Evolutionary conservation across 2,329 filamentous ascomycete species (phyloP).

Genomic region (Bipolaris cookei): DNA sequence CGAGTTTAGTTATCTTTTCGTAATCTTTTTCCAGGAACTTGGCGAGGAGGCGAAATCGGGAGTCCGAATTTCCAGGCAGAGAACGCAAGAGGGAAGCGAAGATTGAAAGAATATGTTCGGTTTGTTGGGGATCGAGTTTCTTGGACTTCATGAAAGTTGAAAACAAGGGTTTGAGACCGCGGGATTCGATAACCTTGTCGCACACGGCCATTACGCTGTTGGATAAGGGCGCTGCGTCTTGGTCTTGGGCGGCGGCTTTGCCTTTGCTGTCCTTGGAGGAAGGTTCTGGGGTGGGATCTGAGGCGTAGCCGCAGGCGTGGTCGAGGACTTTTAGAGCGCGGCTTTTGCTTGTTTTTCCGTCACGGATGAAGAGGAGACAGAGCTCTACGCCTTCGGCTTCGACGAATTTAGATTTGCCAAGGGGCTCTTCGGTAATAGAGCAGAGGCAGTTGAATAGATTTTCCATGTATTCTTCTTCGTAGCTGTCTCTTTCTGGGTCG

Average conservation of each 20-base stretch:
- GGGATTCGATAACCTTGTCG: constrained; percentile 77
- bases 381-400: constrained; percentile 93
- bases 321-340: constrained; percentile 83
- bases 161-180: constrained; percentile 84
- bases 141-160: constrained; percentile 72
- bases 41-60: constrained; percentile 81
- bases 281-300: constrained; percentile 20
- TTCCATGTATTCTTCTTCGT: constrained; percentile 94
- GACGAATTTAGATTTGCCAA: constrained; percentile 80
- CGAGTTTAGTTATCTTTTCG: constrained; percentile 77
- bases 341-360: constrained; percentile 81
- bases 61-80: constrained; percentile 76
- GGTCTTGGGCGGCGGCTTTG: constrained; percentile 15
- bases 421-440: constrained; percentile 75
- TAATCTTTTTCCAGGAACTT: constrained; percentile 98
- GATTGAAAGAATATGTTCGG: constrained; percentile 83
- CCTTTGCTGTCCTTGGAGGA: constrained; percentile 27
- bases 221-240: constrained; percentile 15
- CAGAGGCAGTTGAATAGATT: constrained; percentile 89
- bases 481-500: constrained; percentile 82
- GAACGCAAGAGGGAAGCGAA: constrained; percentile 82
- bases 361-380: constrained; percentile 87
- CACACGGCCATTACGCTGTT: constrained; percentile 67
- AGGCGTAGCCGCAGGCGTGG: constrained; percentile 71
- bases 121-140: constrained; percentile 69